Percentiles rank a stretch among this genome's conserved stretches.
Conservation (phyloP, 2,329 filamentous ascomycete genomes). For the Penicillium polonicum region DNA sequence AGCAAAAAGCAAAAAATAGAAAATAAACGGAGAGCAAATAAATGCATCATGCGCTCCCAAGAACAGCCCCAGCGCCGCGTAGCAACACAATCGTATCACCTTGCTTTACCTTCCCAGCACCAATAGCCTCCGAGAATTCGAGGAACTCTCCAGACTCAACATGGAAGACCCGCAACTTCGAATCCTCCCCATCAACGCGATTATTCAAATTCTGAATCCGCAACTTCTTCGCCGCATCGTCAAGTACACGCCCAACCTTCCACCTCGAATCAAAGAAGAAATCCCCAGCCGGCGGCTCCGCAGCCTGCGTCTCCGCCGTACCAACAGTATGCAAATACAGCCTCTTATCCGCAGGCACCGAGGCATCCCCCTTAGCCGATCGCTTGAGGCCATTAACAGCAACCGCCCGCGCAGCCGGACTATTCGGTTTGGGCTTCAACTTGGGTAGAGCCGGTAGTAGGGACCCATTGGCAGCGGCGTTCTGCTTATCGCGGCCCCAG, state of each 20-base stretch:
- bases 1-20: background rate
- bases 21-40: background rate
- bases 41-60: constrained; percentile 57
- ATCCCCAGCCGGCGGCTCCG: constrained; percentile 77
- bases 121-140: constrained; percentile 85
- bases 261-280: constrained; percentile 82
- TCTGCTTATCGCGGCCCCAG: constrained; percentile 75
- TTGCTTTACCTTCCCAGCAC: constrained; percentile 63
- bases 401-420: constrained; percentile 61
- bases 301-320: constrained; percentile 77
- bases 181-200: constrained; percentile 53
- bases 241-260: constrained; percentile 71
- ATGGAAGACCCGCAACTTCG: constrained; percentile 84
- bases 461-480: constrained; percentile 63
- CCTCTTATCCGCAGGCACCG: constrained; percentile 76
- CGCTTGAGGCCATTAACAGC: constrained; percentile 79
- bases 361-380: constrained; percentile 84
- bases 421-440: constrained; percentile 55
- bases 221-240: constrained; percentile 45
- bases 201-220: constrained; percentile 50
- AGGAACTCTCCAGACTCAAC: constrained; percentile 84
- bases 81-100: constrained; percentile 90
- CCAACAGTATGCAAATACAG: constrained; percentile 90
- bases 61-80: constrained; percentile 76
- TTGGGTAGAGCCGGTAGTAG: constrained; percentile 49